Base-by-base conservation (phyloP, 345 rosid species). In the Gynandropsis gynandra region DNA sequence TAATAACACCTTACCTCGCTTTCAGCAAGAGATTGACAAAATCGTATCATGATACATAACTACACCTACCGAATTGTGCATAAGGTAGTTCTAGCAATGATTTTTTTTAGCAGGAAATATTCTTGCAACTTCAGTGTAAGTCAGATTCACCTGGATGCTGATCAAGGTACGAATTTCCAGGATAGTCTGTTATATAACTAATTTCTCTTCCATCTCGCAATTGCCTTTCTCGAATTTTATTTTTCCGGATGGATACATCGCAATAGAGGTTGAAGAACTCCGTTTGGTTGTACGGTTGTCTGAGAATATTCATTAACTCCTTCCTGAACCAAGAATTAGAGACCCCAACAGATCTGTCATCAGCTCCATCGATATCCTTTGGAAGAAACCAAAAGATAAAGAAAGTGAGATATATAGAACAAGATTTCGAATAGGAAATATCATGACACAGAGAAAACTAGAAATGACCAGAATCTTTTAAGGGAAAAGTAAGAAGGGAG, bases 141-240 rank as follows among this genome's bases (percentile, higher is more conserved):
- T n/a, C 51, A 34, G 33, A 19, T 63, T 56, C 68, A 78, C 95
- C 87, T 9, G 37, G 11, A 54, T 70, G 54, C 10, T 15, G 50
- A 3, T 89, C 83, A 44, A 82, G 71, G 66, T 67, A 82, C 24
- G 97, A 85, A 56, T 32, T 61, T 20, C 67, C 62, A 10, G 20
- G 0, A 62, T 19, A 29, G 8, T 53, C n/a, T 14, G 44, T 21
- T 1, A 40, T 1, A 70, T 35, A 64, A 10, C 38, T 2, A 44
- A 35, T 67, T 10, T 34, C 63, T 36, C 50, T 58, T 59, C 82
- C 80, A 44, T 55, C 48, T 32, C 85, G 79, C 32, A 74, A 41
- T 6, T 64, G 56, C 53, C 34, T 53, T 10, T 37, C 37, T 8
- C 54, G 60, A 5, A 42, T 31, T 51, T 49, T 8, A 3, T 59